Evolutionary conservation across 495 filamentous ascomycete genomes (phyloP).

Genomic region (Neurospora sublineolata): DNA sequence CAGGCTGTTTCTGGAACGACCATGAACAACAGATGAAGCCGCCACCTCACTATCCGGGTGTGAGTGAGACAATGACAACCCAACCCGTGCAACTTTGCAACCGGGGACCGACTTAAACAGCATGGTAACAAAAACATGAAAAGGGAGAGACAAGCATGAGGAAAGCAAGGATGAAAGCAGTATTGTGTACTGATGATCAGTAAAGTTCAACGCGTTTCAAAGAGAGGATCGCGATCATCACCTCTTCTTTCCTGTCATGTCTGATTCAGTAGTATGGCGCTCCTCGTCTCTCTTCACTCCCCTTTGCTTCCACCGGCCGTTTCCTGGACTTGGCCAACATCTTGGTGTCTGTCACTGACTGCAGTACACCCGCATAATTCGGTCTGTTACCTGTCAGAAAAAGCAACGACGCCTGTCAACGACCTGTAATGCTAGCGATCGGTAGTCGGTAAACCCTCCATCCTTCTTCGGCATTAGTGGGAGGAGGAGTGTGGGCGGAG

Average conservation of each 20-base stretch:
- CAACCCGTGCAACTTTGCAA: neutral
- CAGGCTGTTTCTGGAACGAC: neutral
- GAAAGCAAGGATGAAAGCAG: neutral
- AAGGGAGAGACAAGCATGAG: neutral
- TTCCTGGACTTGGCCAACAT: neutral
- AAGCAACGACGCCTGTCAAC: neutral
- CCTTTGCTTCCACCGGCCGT: neutral
- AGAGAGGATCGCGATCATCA: neutral
- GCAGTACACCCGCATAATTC: neutral
- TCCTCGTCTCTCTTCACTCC: neutral
- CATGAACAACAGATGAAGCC: neutral
- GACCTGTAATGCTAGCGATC: neutral
- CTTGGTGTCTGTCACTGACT: neutral
- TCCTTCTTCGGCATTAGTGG: neutral
- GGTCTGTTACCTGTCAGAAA: neutral
- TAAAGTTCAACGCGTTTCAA: neutral
- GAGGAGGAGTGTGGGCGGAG: neutral
- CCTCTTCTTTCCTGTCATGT: neutral
- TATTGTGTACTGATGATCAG: neutral
- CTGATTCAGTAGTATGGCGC: neutral
- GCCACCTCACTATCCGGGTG: neutral
- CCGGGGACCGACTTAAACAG: neutral
- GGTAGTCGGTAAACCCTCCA: neutral
- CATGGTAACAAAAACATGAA: neutral
- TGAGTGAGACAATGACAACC: neutral